Evolutionary conservation across 2,329 filamentous ascomycete species (phyloP).

Genomic region (Venturia oleaginea): DNA sequence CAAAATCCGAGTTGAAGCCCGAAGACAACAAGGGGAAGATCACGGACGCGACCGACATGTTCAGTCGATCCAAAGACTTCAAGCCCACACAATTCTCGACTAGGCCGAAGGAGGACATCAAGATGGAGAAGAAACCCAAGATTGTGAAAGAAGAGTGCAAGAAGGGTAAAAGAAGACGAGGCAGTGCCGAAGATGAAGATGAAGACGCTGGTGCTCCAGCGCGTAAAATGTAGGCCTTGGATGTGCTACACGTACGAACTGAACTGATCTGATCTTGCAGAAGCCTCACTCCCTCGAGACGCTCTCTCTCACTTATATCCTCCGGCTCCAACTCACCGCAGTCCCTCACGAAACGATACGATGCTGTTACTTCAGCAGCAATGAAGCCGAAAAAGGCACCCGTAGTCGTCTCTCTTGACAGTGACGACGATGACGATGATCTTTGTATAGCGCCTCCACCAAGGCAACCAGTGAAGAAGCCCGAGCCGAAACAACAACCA

Average conservation of each 20-base stretch:
- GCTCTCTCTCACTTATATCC: neutral
- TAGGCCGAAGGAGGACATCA: slow-evolving; percentile 27
- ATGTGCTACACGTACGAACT: neutral
- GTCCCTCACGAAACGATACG: slow-evolving; percentile 9
- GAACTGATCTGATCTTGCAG: neutral
- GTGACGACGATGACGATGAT: slow-evolving; percentile 13
- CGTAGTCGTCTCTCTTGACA: neutral
- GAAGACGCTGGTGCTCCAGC: neutral
- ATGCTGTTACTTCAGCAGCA: neutral
- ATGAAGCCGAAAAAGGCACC: neutral
- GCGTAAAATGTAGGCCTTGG: neutral
- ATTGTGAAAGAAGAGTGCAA: slow-evolving; percentile 21
- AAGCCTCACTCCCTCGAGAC: neutral
- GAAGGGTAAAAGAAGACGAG: slow-evolving; percentile 16
- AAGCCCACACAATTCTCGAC: slow-evolving; percentile 28
- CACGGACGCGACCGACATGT: slow-evolving; percentile 26
- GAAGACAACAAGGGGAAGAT: slow-evolving; percentile 26
- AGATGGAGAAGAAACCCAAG: slow-evolving; percentile 20
- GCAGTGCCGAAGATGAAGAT: slow-evolving; percentile 8
- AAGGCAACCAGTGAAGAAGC: neutral
- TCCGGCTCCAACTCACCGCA: slow-evolving; percentile 1
- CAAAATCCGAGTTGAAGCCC: slow-evolving; percentile 8
- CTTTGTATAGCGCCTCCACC: neutral
- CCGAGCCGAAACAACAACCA: neutral
- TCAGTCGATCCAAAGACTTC: slow-evolving; percentile 32